phyloP scores from a whole-genome alignment of 176 grass and related monocot species.

The Bothriochloa decipiens region DNA sequence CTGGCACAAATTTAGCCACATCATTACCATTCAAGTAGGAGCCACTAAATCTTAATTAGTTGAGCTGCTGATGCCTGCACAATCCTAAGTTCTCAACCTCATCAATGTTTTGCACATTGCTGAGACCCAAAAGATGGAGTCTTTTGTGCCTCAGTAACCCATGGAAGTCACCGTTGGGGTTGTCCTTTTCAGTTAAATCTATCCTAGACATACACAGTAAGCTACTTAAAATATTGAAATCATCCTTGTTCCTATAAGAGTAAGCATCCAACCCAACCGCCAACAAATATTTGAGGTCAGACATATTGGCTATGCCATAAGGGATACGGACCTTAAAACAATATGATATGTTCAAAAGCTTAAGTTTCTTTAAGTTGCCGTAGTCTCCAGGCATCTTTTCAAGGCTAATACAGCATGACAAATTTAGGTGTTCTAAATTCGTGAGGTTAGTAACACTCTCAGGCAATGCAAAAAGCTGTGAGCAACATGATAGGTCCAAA shows the following conservation, averaged over 20 bases:
- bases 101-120: background rate
- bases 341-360: background rate
- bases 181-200: background rate
- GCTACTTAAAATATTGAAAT: background rate
- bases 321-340: slow-evolving; percentile 5
- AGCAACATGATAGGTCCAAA: slow-evolving; percentile 8
- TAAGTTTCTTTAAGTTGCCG: background rate
- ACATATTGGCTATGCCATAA: background rate
- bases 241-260: background rate
- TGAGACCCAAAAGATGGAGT: background rate
- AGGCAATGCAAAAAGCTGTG: background rate
- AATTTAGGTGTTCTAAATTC: background rate
- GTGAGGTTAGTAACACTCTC: background rate
- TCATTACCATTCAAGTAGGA: background rate
- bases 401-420: slow-evolving; percentile 1
- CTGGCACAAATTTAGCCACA: background rate
- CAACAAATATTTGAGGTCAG: background rate
- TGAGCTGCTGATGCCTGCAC: background rate
- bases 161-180: background rate
- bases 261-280: background rate
- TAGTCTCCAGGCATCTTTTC: slow-evolving; percentile 10
- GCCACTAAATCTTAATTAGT: background rate
- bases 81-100: background rate
- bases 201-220: background rate
- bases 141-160: background rate